Conservation (phyloP, 2,329 filamentous ascomycete species). For the Scedosporium minutisporum region DNA sequence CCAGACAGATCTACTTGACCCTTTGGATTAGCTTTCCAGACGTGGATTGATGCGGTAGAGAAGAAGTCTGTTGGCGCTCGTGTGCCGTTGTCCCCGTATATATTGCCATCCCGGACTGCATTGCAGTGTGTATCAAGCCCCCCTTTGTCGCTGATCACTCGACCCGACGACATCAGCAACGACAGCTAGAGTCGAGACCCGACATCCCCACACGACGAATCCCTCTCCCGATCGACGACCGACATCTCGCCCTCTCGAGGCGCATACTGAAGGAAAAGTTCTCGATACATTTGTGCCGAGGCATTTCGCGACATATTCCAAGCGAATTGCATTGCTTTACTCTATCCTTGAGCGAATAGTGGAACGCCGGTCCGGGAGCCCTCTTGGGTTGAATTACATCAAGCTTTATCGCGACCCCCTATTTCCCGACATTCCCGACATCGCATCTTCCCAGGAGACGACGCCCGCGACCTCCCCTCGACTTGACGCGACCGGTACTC, state of each 20-base stretch:
- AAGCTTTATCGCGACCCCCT: neutral
- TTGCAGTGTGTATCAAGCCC: neutral
- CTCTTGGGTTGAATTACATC: neutral
- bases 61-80: neutral
- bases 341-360: neutral
- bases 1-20: neutral
- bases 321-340: neutral
- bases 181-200: neutral
- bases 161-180: neutral
- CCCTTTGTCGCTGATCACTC: neutral
- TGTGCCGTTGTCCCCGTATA: neutral
- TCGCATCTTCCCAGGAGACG: neutral
- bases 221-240: neutral
- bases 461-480: neutral
- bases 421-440: neutral
- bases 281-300: neutral
- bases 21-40: neutral
- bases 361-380: neutral
- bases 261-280: neutral
- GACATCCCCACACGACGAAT: neutral
- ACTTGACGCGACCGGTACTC: too few relatives aligned
- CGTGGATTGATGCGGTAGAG: neutral
- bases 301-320: neutral
- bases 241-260: neutral
- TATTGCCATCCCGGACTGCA: neutral